Evolutionary conservation across 352 stramenopile species (phyloP), one percentile per base, ranked within the genome.

Genomic region (Phytophthora podocarpi): DNA sequence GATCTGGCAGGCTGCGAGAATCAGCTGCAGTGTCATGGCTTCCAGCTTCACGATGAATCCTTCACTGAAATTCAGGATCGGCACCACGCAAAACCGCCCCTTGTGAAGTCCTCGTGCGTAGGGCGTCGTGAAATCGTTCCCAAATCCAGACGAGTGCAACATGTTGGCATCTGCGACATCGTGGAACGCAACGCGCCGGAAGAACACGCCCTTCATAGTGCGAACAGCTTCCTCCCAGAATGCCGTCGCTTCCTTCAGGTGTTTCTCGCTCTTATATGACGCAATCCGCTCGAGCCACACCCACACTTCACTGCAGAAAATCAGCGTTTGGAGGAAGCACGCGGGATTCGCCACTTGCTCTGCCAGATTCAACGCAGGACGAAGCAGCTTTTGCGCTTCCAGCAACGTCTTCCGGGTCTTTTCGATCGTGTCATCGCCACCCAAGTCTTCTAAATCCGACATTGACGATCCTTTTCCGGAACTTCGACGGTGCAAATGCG

Each of bases 61-160:
- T 57, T 91, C 81, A n/a, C 78, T 85, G 51, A 94, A 94, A 53
- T 94, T 94, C 18, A 94, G 45, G 27, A 94, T 90, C 12, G 85
- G 85, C 8, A 94, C 81, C 34, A 94, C 67, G 21, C 72, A 91
- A 46, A 89, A 94, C 9, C 70, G 70, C 1, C 72, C 74, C 12
- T 68, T 78, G 36, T 66, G 60, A 18, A 45, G 23, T 40, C 61
- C 58, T 53, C 66, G 59, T 1, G 41, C 45, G n/a, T 67, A 63
- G 3, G 56, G 60, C 43, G 68, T 62, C 10, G 58, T 60, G 24
- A 78, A 74, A 24, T 72, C 61, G 41, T 64, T 65, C 10, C 63
- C 59, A 43, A 74, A 68, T 3, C 63, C 63, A 27, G 67, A 70
- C 2, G 67, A 67, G 27, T 74, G 61, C 37, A 72, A n/a, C 15